phyloP scores from a whole-genome alignment of 2,329 filamentous ascomycete species.

The Fusarium sp. region DNA sequence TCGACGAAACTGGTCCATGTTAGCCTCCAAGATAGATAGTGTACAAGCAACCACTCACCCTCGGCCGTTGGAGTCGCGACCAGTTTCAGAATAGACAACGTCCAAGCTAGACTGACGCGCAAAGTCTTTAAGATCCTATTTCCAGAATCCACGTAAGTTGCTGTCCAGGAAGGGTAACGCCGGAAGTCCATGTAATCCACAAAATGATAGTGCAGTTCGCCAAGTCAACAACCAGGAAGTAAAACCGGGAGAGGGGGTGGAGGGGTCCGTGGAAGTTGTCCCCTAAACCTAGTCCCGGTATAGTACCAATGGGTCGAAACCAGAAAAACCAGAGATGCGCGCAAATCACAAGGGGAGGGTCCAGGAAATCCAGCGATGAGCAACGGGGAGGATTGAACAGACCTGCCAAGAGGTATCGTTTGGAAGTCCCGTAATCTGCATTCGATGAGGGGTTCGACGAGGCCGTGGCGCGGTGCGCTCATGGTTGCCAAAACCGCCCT shows the following conservation, averaged over 20 bases:
- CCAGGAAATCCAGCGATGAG: constrained; percentile 57
- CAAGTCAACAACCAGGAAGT: constrained; percentile 48
- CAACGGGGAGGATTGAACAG: constrained; percentile 74
- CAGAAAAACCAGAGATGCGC: constrained; percentile 44
- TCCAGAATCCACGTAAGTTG: constrained; percentile 83
- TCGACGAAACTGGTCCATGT: constrained; percentile 81
- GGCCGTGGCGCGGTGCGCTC: constrained; percentile 75
- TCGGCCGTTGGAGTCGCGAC: constrained; percentile 70
- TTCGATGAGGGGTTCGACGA: constrained; percentile 92
- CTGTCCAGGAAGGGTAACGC: constrained; percentile 58
- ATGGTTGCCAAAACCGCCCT: constrained; percentile 58
- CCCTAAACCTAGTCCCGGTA: constrained; percentile 40
- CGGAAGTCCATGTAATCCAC: constrained; percentile 47
- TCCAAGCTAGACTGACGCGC: constrained; percentile 95
- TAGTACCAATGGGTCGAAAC: constrained; percentile 40
- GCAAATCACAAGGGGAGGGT: constrained; percentile 44
- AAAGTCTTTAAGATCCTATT: constrained; percentile 99
- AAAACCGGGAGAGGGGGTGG: constrained; percentile 38
- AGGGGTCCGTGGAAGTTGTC: constrained; percentile 41
- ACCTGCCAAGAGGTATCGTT: constrained; percentile 99
- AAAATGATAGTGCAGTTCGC: constrained; percentile 49
- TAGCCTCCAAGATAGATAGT: constrained; percentile 1
- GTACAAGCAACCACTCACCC: constrained; percentile 67
- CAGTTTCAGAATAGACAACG: constrained; percentile 95
- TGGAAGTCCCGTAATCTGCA: constrained; percentile 97